phyloP scores from a whole-genome alignment of 495 filamentous ascomycete genomes.

The Saxophila tyrrhenica region DNA sequence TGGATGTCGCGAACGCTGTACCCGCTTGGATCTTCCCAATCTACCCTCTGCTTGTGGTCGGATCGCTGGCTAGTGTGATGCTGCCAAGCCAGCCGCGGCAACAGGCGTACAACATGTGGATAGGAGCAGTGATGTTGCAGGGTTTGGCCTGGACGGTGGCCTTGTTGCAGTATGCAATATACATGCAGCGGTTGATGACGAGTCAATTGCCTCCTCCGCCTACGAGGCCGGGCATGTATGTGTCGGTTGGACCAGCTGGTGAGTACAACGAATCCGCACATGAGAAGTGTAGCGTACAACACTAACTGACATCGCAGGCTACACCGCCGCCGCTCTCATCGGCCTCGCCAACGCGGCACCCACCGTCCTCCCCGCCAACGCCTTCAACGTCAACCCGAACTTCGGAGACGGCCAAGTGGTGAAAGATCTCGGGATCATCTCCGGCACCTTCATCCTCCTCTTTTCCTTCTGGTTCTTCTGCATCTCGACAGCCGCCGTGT shows the following conservation, averaged over 20 bases:
- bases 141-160: slow-evolving; percentile 41
- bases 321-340: slow-evolving; percentile 19
- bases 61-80: slow-evolving; percentile 36
- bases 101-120: slow-evolving; percentile 35
- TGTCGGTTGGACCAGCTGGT: slow-evolving; percentile 25
- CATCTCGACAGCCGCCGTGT: slow-evolving; percentile 43
- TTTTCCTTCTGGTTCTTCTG: slow-evolving; percentile 64
- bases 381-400: slow-evolving; percentile 6
- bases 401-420: slow-evolving; percentile 11
- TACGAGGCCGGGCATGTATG: slow-evolving; percentile 27
- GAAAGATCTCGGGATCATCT: slow-evolving; percentile 32
- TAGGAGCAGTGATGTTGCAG: slow-evolving; percentile 40
- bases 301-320: slow-evolving; percentile 7
- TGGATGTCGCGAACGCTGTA: slow-evolving; percentile 31
- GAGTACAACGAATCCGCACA: not conserved
- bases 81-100: slow-evolving; percentile 34
- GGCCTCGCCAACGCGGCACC: slow-evolving; percentile 16
- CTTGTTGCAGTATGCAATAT: slow-evolving; percentile 38
- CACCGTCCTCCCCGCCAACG: slow-evolving; percentile 12
- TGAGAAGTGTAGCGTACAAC: too few species aligned
- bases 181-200: slow-evolving; percentile 25
- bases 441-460: slow-evolving; percentile 47
- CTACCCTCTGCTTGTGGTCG: slow-evolving; percentile 44
- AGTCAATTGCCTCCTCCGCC: slow-evolving; percentile 21
- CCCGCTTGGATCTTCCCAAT: slow-evolving; percentile 48